Conservation (phyloP, 2,329 filamentous ascomycete genomes). For the Onygenales sp. region DNA sequence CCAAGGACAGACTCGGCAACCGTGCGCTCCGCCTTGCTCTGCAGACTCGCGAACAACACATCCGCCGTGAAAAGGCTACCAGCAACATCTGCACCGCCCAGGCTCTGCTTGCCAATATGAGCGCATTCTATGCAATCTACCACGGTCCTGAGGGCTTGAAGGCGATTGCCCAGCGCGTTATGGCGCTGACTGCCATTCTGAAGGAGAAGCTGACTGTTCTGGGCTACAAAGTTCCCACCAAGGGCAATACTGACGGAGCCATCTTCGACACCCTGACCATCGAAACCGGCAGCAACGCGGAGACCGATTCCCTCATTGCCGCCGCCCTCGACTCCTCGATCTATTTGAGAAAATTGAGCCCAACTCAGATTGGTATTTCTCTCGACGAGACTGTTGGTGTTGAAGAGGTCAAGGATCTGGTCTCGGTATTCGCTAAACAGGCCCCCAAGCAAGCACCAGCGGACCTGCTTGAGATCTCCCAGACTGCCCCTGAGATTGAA, state of each 20-base stretch:
- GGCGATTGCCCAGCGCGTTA: constrained; percentile 69
- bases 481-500: constrained; percentile 30
- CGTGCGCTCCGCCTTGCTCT: constrained; percentile 74
- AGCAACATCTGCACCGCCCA: constrained; percentile 97
- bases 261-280: constrained; percentile 77
- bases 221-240: constrained; percentile 54
- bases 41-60: constrained; percentile 93
- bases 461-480: constrained; percentile 18
- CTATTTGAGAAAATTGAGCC: constrained; percentile 54
- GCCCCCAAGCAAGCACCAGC: constrained; percentile 23
- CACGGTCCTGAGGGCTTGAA: constrained; percentile 79
- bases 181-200: constrained; percentile 60
- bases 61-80: constrained; percentile 89
- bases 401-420: constrained; percentile 47
- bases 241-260: constrained; percentile 46
- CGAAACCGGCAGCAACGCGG: constrained; percentile 42
- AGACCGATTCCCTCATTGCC: constrained; percentile 42
- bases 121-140: constrained; percentile 86
- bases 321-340: constrained; percentile 45
- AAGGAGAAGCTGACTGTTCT: constrained; percentile 54
- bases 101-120: constrained; percentile 91
- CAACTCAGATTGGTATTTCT: constrained; percentile 59
- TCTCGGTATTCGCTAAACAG: constrained; percentile 46
- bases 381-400: constrained; percentile 63
- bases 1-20: constrained; percentile 78